Base-by-base conservation (phyloP, 1,284 basidiomycete genomes). In the Austroboletus novae-zelandiae region DNA sequence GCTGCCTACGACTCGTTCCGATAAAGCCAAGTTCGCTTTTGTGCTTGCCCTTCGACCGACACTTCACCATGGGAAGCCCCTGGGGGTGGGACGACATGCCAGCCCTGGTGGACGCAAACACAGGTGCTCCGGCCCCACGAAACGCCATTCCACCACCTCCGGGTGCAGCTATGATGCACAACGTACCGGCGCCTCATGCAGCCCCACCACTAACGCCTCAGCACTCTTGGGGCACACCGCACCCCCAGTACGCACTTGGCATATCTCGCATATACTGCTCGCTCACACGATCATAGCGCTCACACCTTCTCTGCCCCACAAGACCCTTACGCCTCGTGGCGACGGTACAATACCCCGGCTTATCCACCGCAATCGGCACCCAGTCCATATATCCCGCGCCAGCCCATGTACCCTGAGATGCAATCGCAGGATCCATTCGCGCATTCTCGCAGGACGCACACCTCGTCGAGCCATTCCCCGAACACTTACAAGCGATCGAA, bases 381-480 rank as follows among this genome's bases (percentile, higher is more conserved):
- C 5, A 68, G 64, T 25, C 64, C 64, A n/a, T 69, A 66, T 51
- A 55, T 66, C 47, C 66, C 67, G 9, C 58, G 15, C 35, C 62
- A 61, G 14, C 51, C 56, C 18, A 5, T 54, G 25, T 30, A 52
- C 39, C 30, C 49, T 1, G 52, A 60, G 25, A 45, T 43, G 27
- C 52, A 37, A 35, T 34, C 50, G 14, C 55, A 51, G 30, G 50
- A 52, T 40, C 61, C 53, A 11, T 49, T 47, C 9, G 40, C 41
- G 4, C 49, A 48, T 13, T 29, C 25, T 31, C 65, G 23, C 27
- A 54, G 51, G 47, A 8, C 34, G 5, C 50, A 50, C 7, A 50
- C 37, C n/a, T 32, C 40, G 17, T 32, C 54, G 5, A 49, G 36
- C 15, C 46, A 51, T 17, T 40, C 42, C 2, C 32, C 40, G 11